Base-by-base conservation (phyloP, 805 yeast genomes). In the Yamadazyma scolyti region DNA sequence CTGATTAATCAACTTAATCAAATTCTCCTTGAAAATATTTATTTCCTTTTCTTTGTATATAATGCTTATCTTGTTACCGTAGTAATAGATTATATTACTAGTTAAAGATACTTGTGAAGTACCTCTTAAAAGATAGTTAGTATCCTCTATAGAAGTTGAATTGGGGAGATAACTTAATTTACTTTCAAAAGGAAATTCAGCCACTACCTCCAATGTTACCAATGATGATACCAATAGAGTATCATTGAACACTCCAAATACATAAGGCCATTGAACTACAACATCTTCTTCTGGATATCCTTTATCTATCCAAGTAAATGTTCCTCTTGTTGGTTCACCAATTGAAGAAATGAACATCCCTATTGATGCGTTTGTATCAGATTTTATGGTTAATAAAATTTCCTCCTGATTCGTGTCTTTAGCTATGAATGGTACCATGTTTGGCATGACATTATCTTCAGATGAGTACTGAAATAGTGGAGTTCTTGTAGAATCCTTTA, bases 251-350 rank as follows among this genome's bases (percentile, higher is more conserved):
- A 56, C 16, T 0, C 65, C 66, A 27, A 62, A 31, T 0, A 50
- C 57, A 39, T 48, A 57, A 0, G 71, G 70, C 69, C 70, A 61
- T 17, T 36, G 42, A 3, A 63, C 43, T 1, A 41, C 53, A 9
- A 63, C 33, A 1, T 67, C 65, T 9, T 51, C 46, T 0, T 47
- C 40, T 5, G 70, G 69, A 27, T 58, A 61, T 3, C 69, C 68
- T 4, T 39, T 30, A 10, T 47, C 55, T 1, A 50, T 34, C 68
- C 71, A 64, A 7, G 62, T 44, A 12, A 66, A 37, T 2, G 70
- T 66, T 3, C 71, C 70, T 34, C 70, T 41, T 1, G 67, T 61
- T 3, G 58, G 68, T 32, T 65, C 68, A 1, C 71, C 71, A 10
- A 39, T 27, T 0, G 57, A 43, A 33, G 63, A 54, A 16, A 61